phyloP scores from a whole-genome alignment of 2,329 filamentous ascomycete species.

The Colletotrichum euphorbiae region DNA sequence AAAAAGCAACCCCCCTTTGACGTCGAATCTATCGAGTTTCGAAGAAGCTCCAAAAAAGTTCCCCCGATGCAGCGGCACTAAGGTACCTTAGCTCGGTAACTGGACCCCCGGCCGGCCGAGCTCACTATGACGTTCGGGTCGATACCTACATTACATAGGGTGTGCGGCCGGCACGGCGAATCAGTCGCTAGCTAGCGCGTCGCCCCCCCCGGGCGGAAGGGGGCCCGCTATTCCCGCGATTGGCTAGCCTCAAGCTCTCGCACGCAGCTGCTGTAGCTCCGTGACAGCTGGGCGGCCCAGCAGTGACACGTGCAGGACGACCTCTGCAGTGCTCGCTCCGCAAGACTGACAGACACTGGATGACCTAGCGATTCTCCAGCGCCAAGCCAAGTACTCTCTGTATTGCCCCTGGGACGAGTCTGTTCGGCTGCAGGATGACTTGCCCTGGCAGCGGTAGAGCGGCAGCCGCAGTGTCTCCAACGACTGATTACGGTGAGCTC shows the following conservation, averaged over 20 bases:
- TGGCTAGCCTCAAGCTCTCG: conserved; percentile 34
- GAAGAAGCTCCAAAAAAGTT: conserved; percentile 13
- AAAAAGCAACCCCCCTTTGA: not conserved
- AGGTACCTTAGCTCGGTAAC: conserved; percentile 37
- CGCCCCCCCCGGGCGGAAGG: not conserved
- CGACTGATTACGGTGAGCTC: not conserved
- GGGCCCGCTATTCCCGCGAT: conserved; percentile 30
- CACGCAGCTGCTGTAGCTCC: not conserved
- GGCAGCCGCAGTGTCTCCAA: conserved; percentile 4
- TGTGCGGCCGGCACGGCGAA: conserved; percentile 13
- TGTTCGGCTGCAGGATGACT: conserved; percentile 3
- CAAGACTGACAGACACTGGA: no score
- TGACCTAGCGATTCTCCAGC: no score
- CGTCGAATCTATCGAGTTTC: not conserved
- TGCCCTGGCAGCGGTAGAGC: conserved; percentile 4
- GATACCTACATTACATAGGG: no score
- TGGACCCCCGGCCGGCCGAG: conserved; percentile 30
- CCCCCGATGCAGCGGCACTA: conserved; percentile 20
- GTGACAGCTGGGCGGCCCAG: conserved; percentile 3
- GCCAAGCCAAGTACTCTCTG: no score
- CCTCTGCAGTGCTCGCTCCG: no score
- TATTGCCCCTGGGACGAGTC: not conserved
- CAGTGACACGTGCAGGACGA: not conserved
- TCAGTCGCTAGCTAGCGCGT: conserved; percentile 22
- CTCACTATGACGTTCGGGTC: conserved; percentile 35